Evolutionary conservation across 2,329 filamentous ascomycete genomes (phyloP).

Genomic region (Exophiala spinifera): DNA sequence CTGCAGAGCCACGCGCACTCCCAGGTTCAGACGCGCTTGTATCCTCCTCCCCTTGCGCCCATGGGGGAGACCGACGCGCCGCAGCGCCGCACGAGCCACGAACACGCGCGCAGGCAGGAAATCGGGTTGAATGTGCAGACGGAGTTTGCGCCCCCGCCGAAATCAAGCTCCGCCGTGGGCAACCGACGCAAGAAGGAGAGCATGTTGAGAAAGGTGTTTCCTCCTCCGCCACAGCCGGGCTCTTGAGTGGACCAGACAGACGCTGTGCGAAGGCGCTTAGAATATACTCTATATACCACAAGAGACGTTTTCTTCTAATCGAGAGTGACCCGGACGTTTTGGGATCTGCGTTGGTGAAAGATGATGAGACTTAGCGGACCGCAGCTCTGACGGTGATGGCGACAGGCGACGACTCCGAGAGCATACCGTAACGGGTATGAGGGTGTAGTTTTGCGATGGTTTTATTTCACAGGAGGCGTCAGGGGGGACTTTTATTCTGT

Average conservation of each 20-base stretch:
- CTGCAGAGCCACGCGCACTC: neutral
- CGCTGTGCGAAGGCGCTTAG: no score
- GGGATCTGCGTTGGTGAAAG: no score
- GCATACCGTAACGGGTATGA: no score
- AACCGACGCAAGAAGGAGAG: conserved; percentile 14
- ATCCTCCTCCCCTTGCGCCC: neutral
- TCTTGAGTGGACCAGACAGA: neutral
- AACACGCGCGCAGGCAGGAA: conserved; percentile 1
- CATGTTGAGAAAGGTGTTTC: conserved; percentile 18
- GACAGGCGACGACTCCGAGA: no score
- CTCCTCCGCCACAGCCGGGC: conserved; percentile 6
- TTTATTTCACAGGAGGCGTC: no score
- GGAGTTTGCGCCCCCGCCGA: conserved; percentile 19
- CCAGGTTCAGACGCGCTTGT: neutral
- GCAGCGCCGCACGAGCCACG: conserved; percentile 1
- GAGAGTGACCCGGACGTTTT: no score
- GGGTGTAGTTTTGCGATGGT: no score
- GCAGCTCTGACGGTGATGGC: no score
- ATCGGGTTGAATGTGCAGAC: conserved; percentile 17
- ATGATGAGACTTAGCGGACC: no score
- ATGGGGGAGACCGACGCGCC: neutral
- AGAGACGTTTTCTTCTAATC: no score
- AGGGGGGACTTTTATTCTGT: no score
- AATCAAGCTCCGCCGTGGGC: neutral
- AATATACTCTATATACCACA: no score